Evolutionary conservation across 805 yeast species (phyloP).

Genomic region (Hemisphaericaspora nanyangensis): DNA sequence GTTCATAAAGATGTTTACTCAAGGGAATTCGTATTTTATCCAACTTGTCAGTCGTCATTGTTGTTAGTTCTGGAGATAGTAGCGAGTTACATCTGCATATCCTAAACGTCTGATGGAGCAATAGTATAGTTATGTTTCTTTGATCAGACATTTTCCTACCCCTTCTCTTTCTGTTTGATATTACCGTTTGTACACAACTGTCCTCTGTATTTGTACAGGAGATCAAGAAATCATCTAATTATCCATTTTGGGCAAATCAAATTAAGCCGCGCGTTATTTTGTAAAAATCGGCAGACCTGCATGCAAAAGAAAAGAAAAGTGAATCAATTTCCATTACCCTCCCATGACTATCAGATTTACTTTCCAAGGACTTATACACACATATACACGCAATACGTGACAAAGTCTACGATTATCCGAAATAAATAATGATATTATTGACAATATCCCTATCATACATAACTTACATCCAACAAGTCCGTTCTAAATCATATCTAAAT

Average conservation of each 20-base stretch:
- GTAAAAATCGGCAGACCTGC: no score
- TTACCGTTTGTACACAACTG: not conserved
- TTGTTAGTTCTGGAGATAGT: slow-evolving; percentile 1
- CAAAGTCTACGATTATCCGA: no score
- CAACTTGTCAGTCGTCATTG: slow-evolving; percentile 6
- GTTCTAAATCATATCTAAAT: no score
- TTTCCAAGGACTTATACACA: no score
- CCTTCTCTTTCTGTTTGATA: not conserved
- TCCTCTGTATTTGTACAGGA: no score
- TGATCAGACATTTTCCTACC: slow-evolving; percentile 3
- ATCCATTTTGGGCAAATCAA: not conserved
- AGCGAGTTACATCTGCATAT: slow-evolving; percentile 14
- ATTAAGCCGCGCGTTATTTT: not conserved
- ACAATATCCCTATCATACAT: no score
- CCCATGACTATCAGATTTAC: no score
- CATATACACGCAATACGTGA: no score
- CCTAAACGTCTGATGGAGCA: slow-evolving; percentile 16
- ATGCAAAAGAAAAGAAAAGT: no score
- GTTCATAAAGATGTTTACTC: slow-evolving; percentile 10
- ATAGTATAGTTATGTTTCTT: slow-evolving; percentile 6
- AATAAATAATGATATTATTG: no score
- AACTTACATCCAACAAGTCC: no score
- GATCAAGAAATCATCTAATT: not conserved
- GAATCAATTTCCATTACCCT: no score
- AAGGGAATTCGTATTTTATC: slow-evolving; percentile 8